Conservation (phyloP, 306 rosid genomes). For the Glycyrrhiza uralensis region DNA sequence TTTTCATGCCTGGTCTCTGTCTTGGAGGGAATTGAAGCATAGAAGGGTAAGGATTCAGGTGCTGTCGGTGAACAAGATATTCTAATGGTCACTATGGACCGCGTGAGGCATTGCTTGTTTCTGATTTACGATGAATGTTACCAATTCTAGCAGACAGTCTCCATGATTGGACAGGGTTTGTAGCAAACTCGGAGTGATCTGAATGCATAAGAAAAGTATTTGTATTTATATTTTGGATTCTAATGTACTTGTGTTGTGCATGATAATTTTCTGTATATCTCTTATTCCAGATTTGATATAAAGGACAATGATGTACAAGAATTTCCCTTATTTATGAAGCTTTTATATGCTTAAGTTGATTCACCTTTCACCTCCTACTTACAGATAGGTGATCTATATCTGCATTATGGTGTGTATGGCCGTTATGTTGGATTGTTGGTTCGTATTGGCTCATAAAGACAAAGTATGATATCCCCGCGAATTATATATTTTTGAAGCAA, state of each 20-base stretch:
- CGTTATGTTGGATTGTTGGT: too few relatives aligned
- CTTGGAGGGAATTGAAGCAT: not conserved
- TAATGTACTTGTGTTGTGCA: not conserved
- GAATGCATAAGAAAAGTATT: not conserved
- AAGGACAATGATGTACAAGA: not conserved
- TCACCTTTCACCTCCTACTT: not conserved
- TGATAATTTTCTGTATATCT: not conserved
- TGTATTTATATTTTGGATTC: not conserved
- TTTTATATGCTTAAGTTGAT: not conserved
- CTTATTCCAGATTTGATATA: not conserved
- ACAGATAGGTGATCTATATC: not conserved
- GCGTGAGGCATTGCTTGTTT: not conserved
- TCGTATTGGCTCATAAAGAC: too few relatives aligned
- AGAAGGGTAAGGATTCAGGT: not conserved
- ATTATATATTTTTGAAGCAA: too few relatives aligned
- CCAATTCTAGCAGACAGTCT: not conserved
- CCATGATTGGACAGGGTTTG: slow-evolving; percentile 7
- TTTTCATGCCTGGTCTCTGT: not conserved
- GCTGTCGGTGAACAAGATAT: not conserved
- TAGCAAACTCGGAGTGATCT: not conserved
- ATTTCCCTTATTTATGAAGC: not conserved
- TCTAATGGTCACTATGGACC: not conserved
- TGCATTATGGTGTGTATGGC: too few relatives aligned
- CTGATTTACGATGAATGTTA: not conserved
- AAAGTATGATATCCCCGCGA: too few relatives aligned